phyloP scores from a whole-genome alignment of 2,329 filamentous ascomycete genomes.

The Furcasterigmium sp. region DNA sequence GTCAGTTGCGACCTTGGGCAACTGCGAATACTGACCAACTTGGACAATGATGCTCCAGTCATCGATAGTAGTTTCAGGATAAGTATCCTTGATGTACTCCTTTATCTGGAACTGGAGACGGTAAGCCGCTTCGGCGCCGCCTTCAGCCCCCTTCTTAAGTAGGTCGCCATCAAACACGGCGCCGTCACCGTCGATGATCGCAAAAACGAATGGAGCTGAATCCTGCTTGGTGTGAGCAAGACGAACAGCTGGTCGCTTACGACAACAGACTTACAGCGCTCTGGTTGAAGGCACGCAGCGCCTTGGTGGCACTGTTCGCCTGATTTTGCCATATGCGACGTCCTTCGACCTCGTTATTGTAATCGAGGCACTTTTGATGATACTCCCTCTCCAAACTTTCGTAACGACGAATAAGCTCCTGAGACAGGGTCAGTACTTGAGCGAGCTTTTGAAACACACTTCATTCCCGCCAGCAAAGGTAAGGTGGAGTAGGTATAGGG shows the following conservation, averaged over 20 bases:
- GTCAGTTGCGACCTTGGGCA: no score
- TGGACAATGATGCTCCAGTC: slow-evolving; percentile 16
- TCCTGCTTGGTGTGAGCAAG: slow-evolving; percentile 15
- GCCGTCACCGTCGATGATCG: slow-evolving; percentile 29
- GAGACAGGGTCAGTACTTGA: no score
- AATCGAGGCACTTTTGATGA: slow-evolving; percentile 12
- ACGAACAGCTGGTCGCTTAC: neutral
- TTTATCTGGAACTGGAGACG: slow-evolving; percentile 18
- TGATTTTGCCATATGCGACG: slow-evolving; percentile 14
- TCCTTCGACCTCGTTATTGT: slow-evolving; percentile 14
- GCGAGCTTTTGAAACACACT: no score
- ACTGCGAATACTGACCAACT: no score
- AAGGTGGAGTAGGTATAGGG: neutral
- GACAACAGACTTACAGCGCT: slow-evolving; percentile 7
- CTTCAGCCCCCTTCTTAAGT: slow-evolving; percentile 22
- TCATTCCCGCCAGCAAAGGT: no score
- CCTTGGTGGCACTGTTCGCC: slow-evolving; percentile 4
- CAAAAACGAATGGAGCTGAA: slow-evolving; percentile 23
- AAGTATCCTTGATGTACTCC: slow-evolving; percentile 14
- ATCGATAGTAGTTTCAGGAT: slow-evolving; percentile 20
- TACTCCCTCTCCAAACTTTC: slow-evolving; percentile 4
- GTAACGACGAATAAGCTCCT: slow-evolving; percentile 6
- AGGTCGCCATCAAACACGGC: slow-evolving; percentile 26
- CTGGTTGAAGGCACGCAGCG: slow-evolving; percentile 8
- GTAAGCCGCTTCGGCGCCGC: slow-evolving; percentile 24